phyloP scores from a whole-genome alignment of 1,284 basidiomycete genomes.

The Ustilago loliicola region DNA sequence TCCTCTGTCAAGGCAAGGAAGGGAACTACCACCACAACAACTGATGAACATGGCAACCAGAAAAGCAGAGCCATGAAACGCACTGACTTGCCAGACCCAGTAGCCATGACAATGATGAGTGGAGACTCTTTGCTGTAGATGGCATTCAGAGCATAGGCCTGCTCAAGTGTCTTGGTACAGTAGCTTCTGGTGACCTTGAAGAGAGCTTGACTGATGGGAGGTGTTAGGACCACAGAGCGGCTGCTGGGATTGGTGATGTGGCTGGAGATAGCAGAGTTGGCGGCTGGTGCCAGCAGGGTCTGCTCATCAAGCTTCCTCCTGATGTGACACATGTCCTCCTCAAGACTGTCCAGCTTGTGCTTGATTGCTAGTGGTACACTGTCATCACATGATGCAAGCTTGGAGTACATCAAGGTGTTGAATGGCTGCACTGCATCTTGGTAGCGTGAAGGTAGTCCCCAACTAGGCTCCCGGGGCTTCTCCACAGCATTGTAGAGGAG shows the following conservation, averaged over 20 bases:
- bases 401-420: background rate
- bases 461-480: background rate
- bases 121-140: background rate
- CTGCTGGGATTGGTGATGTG: too few species aligned
- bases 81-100: background rate
- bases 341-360: background rate
- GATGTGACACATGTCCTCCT: background rate
- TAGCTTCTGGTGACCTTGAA: too few species aligned
- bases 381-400: too few species aligned
- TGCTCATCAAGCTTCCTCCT: background rate
- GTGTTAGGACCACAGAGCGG: too few species aligned
- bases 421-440: background rate
- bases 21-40: background rate
- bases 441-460: background rate
- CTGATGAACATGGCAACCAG: background rate
- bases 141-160: conserved; percentile 4
- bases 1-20: conserved; percentile 3
- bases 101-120: too few species aligned
- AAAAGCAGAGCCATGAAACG: background rate
- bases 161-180: background rate
- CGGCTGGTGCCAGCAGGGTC: background rate
- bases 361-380: background rate
- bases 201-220: too few species aligned
- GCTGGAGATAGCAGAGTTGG: too few species aligned
- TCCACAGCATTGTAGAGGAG: background rate